Base-by-base conservation (phyloP, 1,284 basidiomycete species). In the Ustilago xerochloae region DNA sequence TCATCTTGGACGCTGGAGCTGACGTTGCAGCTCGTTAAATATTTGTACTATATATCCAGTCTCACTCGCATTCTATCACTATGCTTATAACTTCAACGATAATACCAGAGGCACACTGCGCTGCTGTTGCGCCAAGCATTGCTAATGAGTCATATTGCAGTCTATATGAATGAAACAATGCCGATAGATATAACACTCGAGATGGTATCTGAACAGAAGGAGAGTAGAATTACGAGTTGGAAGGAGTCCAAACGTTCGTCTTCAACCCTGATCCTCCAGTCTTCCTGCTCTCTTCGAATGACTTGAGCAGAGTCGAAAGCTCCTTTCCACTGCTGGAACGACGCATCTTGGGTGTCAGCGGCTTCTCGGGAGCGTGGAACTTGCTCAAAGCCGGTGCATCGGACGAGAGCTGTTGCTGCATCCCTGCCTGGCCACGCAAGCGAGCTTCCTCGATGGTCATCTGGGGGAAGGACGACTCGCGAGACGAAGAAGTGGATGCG, bases 401-500 rank as follows among this genome's bases (percentile, higher is more conserved):
- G 24, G 65, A 61, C n/a, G 66, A 74, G 20, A 69, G 71, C 43
- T 78, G 81, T 46, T 71, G 65, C 29, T 72, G 66, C 74, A 80
- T 77, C 3, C 70, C 77, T 30, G 78, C 75, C 36, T 75, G 67
- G 12, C 70, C 74, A 8, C 79, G 60, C 46, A 62, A 48, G 32
- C 77, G 56, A 8, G 78, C 79, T 61, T 78, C 76, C 43, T 78
- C 75, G 53, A 80, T 74, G 36, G 68, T 77, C 56, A 80, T 77
- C 33, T 75, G 56, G 1, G 72, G 70, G 52, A 77, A 70, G 15
- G 57, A 52, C 53, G 69, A 38, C 15, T 58, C 51, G 10, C 43
- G 58, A 4, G 48, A 24, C 3, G 47, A 46, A 24, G 63, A 46
- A 9, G 12, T 22, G 18, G 58, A 43, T 26, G 45, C 16, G 18